phyloP scores from a whole-genome alignment of 306 rosid species.

The Bauhinia variegata region DNA sequence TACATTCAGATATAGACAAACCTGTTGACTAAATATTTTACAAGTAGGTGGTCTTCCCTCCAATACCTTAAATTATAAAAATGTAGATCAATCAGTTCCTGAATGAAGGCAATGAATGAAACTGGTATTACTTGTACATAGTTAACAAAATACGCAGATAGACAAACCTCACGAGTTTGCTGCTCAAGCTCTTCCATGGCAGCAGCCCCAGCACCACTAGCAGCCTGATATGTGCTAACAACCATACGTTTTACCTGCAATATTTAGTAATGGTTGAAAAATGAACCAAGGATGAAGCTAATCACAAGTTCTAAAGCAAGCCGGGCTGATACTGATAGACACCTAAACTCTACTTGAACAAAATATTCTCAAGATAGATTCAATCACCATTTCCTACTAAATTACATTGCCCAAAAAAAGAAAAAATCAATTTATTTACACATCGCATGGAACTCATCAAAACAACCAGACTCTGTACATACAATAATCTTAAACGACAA shows the following conservation, averaged over 20 bases:
- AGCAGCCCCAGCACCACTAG: conserved; percentile 99
- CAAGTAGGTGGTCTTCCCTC: conserved; percentile 85
- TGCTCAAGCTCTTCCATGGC: conserved; percentile 97
- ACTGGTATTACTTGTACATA: conserved; percentile 1
- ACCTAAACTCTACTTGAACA: neutral
- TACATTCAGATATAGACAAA: conserved; percentile 34
- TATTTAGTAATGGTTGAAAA: conserved; percentile 25
- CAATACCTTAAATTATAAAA: conserved; percentile 56
- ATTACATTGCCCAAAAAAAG: neutral
- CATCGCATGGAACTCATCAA: neutral
- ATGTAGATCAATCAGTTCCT: conserved; percentile 13
- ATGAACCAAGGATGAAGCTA: neutral
- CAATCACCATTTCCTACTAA: conserved; percentile 5
- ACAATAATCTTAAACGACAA: neutral
- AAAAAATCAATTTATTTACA: neutral
- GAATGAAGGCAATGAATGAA: conserved; percentile 5
- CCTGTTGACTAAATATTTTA: conserved; percentile 84
- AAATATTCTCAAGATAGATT: neutral
- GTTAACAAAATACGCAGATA: conserved; percentile 7
- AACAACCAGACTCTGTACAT: neutral
- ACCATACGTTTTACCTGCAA: conserved; percentile 89
- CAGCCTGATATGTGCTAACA: conserved; percentile 97
- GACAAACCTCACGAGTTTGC: conserved; percentile 90
- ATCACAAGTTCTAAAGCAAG: too few relatives aligned
- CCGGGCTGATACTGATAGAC: neutral